phyloP scores from a whole-genome alignment of 2,329 filamentous ascomycete genomes.

The Fusarium sacchari region DNA sequence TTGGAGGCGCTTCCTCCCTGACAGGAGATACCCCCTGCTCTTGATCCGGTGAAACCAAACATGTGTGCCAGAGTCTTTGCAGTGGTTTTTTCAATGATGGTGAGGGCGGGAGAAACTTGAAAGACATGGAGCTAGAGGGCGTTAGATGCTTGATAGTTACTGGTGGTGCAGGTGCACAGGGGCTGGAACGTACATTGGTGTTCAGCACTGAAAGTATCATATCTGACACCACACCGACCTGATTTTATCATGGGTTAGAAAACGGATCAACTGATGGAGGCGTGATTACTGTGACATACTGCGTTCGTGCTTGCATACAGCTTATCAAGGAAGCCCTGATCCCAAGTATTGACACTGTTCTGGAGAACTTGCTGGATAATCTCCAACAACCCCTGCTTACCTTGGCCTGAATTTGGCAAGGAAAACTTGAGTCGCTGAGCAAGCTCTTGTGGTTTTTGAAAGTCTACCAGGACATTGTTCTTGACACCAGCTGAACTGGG shows the following conservation, averaged over 20 bases:
- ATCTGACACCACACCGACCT: slow-evolving; percentile 86
- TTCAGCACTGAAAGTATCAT: slow-evolving; percentile 87
- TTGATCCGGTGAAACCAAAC: slow-evolving; percentile 78
- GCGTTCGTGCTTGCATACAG: slow-evolving; percentile 91
- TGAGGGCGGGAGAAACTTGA: slow-evolving; percentile 89
- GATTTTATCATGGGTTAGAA: slow-evolving; percentile 8
- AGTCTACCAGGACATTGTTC: slow-evolving; percentile 71
- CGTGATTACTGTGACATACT: slow-evolving; percentile 53
- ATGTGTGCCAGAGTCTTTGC: slow-evolving; percentile 76
- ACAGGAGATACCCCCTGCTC: slow-evolving; percentile 79
- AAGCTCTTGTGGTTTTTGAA: slow-evolving; percentile 67
- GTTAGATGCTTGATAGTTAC: slow-evolving; percentile 15
- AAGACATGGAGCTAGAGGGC: slow-evolving; percentile 73
- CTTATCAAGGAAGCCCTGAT: slow-evolving; percentile 96
- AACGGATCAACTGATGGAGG: not conserved
- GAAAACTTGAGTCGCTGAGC: slow-evolving; percentile 65
- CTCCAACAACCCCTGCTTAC: slow-evolving; percentile 78
- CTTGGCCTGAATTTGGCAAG: slow-evolving; percentile 67
- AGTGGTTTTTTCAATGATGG: slow-evolving; percentile 87
- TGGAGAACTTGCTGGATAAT: slow-evolving; percentile 76
- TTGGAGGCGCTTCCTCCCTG: slow-evolving; percentile 89
- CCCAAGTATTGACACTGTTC: slow-evolving; percentile 98
- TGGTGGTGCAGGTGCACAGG: not conserved
- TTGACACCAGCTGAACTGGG: slow-evolving; percentile 51
- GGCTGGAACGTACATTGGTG: slow-evolving; percentile 74